Evolutionary conservation across 2,329 filamentous ascomycete genomes (phyloP).

Genomic region (Dactylellina leptospora): DNA sequence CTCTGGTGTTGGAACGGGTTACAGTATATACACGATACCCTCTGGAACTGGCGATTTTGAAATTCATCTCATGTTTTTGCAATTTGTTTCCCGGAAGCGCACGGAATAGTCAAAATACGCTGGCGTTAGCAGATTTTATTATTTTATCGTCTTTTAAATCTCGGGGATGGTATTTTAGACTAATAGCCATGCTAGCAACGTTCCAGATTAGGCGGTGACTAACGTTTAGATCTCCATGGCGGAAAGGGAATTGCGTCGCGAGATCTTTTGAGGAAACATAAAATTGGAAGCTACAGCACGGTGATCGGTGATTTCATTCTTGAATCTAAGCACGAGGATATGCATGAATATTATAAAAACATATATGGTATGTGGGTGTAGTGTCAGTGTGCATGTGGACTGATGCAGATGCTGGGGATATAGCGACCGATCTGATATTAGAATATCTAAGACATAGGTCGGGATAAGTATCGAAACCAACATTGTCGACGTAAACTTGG

Average conservation of each 20-base stretch:
- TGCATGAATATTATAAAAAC: not conserved
- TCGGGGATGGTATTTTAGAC: too few species aligned
- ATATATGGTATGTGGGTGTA: too few species aligned
- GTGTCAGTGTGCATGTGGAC: too few species aligned
- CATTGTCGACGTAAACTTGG: too few species aligned
- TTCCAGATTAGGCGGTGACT: too few species aligned
- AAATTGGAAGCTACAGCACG: too few species aligned
- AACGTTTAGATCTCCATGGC: not conserved
- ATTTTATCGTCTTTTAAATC: too few species aligned
- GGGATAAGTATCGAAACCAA: constrained; percentile 1
- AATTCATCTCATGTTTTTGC: not conserved
- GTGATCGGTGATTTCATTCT: not conserved
- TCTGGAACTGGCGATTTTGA: not conserved
- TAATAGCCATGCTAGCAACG: too few species aligned
- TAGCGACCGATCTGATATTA: too few species aligned
- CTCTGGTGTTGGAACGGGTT: not conserved
- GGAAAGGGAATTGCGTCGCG: not conserved
- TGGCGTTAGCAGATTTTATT: too few species aligned
- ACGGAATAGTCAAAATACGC: not conserved
- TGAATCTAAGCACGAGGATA: not conserved
- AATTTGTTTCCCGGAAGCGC: not conserved
- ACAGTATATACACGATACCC: not conserved
- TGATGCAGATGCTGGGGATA: too few species aligned
- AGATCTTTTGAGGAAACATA: too few species aligned
- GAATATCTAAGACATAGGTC: constrained; percentile 16